These are phyloP conservation scores for Diaporthe longicolla DNA, from an alignment of 2,329 filamentous ascomycete genomes.

Conservation along the genomic window DNA sequence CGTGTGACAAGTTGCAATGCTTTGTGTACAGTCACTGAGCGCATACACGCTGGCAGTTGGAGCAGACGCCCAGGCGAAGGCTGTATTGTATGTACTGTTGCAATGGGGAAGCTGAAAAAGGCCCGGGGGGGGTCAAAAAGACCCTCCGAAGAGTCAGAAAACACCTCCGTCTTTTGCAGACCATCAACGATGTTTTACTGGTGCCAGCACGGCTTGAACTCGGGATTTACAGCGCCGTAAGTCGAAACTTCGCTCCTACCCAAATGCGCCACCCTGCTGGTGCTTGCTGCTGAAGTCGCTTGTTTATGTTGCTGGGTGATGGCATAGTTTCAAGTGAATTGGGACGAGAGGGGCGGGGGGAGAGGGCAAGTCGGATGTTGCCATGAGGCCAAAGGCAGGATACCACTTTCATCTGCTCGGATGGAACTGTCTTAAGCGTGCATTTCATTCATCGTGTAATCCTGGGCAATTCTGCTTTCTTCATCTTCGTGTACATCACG, in stretches of 20 bases:
- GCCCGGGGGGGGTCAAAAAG: background rate
- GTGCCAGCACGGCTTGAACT: background rate
- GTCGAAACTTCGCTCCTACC: conserved; percentile 5
- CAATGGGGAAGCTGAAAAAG: too few relatives aligned
- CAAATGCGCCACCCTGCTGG: background rate
- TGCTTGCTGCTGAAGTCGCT: background rate
- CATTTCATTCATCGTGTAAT: background rate
- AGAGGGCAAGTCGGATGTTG: too few relatives aligned
- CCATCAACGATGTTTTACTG: conserved; percentile 15
- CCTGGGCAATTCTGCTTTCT: background rate
- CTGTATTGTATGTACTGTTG: too few relatives aligned
- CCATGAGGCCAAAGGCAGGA: too few relatives aligned
- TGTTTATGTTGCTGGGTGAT: too few relatives aligned
- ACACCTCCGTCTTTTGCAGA: conserved; percentile 26
- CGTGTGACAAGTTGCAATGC: background rate
- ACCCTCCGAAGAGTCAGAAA: conserved; percentile 33
- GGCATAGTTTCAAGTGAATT: too few relatives aligned
- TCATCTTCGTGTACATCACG: background rate
- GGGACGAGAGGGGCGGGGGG: too few relatives aligned
- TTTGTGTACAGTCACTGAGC: too few relatives aligned
- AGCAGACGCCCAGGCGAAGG: too few relatives aligned
- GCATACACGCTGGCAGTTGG: too few relatives aligned
- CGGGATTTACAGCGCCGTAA: background rate
- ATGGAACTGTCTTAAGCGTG: background rate
- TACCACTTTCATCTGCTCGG: too few relatives aligned